Evolutionary conservation across 1,139 yeast species (phyloP).

Genomic region (Geotrichum australiense): DNA sequence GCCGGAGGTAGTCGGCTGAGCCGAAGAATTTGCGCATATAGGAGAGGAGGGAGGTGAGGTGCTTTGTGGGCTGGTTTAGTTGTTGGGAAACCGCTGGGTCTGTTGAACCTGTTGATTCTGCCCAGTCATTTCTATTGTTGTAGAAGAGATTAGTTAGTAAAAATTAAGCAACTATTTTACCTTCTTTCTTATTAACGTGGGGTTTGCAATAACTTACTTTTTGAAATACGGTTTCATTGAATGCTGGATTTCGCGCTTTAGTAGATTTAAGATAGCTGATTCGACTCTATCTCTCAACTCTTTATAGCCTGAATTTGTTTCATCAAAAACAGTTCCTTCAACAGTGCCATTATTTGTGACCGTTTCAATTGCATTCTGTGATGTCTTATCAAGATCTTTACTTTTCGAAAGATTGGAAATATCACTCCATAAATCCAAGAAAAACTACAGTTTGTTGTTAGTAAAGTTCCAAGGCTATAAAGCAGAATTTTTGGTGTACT

Average conservation of each 20-base stretch:
- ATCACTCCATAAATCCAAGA: slow-evolving; percentile 52
- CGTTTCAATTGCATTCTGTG: slow-evolving; percentile 16
- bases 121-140: slow-evolving; percentile 12
- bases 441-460: slow-evolving; percentile 31
- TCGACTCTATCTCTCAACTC: slow-evolving; percentile 39
- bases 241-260: slow-evolving; percentile 45
- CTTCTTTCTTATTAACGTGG: not conserved
- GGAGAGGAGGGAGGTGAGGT: slow-evolving; percentile 37
- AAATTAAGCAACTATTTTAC: not conserved
- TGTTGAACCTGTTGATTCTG: slow-evolving; percentile 5
- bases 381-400: slow-evolving; percentile 18
- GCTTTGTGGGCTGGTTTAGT: slow-evolving; percentile 36
- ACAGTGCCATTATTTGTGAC: slow-evolving; percentile 18
- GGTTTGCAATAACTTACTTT: slow-evolving; percentile 7
- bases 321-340: slow-evolving; percentile 50
- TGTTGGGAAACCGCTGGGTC: slow-evolving; percentile 28
- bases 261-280: slow-evolving; percentile 39
- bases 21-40: slow-evolving; percentile 35
- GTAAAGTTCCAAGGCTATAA: not conserved
- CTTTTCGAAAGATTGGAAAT: slow-evolving; percentile 20
- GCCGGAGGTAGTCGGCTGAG: slow-evolving; percentile 26
- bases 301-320: slow-evolving; percentile 44
- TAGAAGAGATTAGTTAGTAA: not conserved
- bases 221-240: slow-evolving; percentile 47
- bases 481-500: not conserved